These are phyloP conservation scores for Trichophyton verrucosum DNA, from an alignment of 2,329 filamentous ascomycete genomes.

Conservation along the genomic window DNA sequence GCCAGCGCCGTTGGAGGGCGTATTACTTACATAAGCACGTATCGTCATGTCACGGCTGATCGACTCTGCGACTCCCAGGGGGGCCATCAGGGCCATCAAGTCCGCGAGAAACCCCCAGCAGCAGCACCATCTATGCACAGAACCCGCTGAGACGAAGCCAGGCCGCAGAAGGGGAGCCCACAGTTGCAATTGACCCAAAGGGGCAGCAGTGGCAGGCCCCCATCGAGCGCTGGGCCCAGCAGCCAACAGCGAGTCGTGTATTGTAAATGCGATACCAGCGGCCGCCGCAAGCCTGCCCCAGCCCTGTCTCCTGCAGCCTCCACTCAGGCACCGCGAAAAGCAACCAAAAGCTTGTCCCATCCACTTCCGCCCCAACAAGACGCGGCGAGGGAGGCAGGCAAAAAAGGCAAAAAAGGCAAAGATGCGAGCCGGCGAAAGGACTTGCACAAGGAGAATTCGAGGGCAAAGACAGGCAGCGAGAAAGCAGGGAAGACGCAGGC, in stretches of 20 bases:
- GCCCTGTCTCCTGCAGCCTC: background rate
- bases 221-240: too few relatives aligned
- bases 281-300: too few relatives aligned
- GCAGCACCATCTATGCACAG: background rate
- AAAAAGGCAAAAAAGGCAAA: background rate
- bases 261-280: too few relatives aligned
- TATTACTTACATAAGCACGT: background rate
- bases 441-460: too few relatives aligned
- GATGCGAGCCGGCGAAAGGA: too few relatives aligned
- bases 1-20: background rate
- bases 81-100: too few relatives aligned
- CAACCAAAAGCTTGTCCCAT: background rate
- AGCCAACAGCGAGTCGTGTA: too few relatives aligned
- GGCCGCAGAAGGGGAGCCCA: background rate
- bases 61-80: background rate
- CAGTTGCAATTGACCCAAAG: too few relatives aligned
- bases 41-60: background rate
- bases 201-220: background rate
- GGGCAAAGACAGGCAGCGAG: too few relatives aligned
- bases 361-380: conserved; percentile 3
- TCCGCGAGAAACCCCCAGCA: background rate
- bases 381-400: background rate
- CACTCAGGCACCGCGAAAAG: background rate
- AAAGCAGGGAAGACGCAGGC: background rate
- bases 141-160: background rate